These are phyloP conservation scores for Boletus sensibilis DNA, from an alignment of 768 basidiomycete genomes.

Conservation along the genomic window DNA sequence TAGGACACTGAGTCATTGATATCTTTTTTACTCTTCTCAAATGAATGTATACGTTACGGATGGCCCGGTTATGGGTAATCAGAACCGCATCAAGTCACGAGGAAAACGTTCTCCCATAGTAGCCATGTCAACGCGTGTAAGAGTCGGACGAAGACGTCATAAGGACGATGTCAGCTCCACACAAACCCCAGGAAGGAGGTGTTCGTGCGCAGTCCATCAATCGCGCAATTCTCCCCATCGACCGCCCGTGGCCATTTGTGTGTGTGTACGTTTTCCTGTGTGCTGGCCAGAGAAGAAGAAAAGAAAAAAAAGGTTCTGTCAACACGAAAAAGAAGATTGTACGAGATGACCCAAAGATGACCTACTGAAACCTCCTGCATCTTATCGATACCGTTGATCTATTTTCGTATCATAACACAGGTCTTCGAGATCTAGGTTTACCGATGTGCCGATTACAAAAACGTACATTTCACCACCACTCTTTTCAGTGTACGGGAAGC, in stretches of 20 bases:
- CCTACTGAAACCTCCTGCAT: slow-evolving; percentile 16
- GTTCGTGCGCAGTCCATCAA: slow-evolving; percentile 1
- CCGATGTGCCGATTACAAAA: slow-evolving; percentile 12
- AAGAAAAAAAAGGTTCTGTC: neutral
- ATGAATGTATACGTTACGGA: slow-evolving; percentile 4
- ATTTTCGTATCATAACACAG: slow-evolving; percentile 4
- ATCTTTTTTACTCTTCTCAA: neutral
- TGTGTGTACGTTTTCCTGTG: neutral
- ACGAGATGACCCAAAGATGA: neutral
- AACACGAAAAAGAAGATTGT: neutral
- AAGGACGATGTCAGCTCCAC: slow-evolving; percentile 8
- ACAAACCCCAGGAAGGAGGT: slow-evolving; percentile 1
- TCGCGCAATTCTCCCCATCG: neutral
- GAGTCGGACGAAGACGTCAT: neutral
- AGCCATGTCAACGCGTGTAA: slow-evolving; percentile 17
- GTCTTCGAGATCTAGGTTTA: slow-evolving; percentile 12
- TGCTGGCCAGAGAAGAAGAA: neutral
- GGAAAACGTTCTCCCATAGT: slow-evolving; percentile 13
- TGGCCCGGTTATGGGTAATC: neutral
- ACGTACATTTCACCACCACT: slow-evolving; percentile 2
- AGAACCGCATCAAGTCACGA: neutral
- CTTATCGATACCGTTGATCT: slow-evolving; percentile 23
- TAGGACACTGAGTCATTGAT: neutral
- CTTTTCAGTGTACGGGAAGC: slow-evolving; percentile 2
- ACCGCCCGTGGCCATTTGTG: slow-evolving; percentile 8